A percentile compares a stretch with the other conserved stretches of the same genome.
Evolutionary conservation across 371 early-diverging fungal genomes (phyloP).

Genomic region (Mucor saturninus): DNA sequence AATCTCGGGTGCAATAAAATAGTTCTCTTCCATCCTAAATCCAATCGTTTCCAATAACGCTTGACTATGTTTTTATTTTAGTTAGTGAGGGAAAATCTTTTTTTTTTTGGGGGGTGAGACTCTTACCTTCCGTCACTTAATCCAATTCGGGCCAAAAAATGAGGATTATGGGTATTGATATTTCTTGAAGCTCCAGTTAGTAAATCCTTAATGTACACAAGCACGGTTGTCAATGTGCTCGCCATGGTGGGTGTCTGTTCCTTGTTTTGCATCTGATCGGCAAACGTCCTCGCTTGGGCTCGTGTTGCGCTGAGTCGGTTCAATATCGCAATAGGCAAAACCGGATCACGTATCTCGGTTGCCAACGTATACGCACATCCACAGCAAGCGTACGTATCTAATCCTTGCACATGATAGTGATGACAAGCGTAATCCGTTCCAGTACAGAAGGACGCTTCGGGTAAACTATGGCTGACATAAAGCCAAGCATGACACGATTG

Average conservation of each 20-base stretch:
- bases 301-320: slow-evolving; percentile 23
- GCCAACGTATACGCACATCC: slow-evolving; percentile 28
- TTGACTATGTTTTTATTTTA: slow-evolving; percentile 27
- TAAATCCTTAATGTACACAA: slow-evolving; percentile 39
- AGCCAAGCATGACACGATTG: slow-evolving; percentile 28
- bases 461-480: not conserved
- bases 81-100: not conserved
- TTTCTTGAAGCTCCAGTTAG: slow-evolving; percentile 32
- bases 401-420: slow-evolving; percentile 34
- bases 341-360: slow-evolving; percentile 17
- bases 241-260: slow-evolving; percentile 33
- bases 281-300: slow-evolving; percentile 22
- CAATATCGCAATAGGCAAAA: slow-evolving; percentile 25
- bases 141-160: slow-evolving; percentile 39
- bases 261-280: slow-evolving; percentile 18
- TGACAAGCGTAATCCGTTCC: slow-evolving; percentile 31
- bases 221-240: slow-evolving; percentile 28
- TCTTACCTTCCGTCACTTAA: slow-evolving; percentile 43
- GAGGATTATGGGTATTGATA: slow-evolving; percentile 39
- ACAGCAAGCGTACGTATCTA: slow-evolving; percentile 32
- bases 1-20: slow-evolving; percentile 41
- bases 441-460: slow-evolving; percentile 6
- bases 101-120: not conserved
- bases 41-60: slow-evolving; percentile 39
- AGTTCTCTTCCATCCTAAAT: slow-evolving; percentile 37